Conservation (phyloP, 108 stramenopile species). For the Cyclotella baltica region DNA sequence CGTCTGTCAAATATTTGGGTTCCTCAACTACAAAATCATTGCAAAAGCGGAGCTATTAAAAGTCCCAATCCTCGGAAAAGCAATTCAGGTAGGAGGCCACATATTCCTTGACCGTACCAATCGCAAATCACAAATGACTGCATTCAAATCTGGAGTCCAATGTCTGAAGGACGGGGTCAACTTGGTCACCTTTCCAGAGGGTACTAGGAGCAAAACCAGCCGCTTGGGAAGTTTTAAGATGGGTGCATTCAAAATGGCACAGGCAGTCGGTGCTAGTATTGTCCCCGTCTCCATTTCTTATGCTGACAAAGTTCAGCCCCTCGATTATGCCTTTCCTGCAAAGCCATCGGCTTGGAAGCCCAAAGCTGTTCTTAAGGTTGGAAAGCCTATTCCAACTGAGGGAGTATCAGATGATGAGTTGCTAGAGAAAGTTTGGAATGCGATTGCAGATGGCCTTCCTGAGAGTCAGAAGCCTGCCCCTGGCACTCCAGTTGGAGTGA, state of each 20-base stretch:
- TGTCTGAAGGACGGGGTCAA: constrained; percentile 57
- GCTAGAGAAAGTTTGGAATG: constrained; percentile 57
- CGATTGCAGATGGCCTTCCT: constrained; percentile 52
- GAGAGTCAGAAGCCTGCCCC: constrained; percentile 52
- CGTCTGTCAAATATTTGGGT: constrained; percentile 46
- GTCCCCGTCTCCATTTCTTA: constrained; percentile 54
- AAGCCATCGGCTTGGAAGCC: constrained; percentile 36
- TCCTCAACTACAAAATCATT: constrained; percentile 61
- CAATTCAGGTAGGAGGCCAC: constrained; percentile 55
- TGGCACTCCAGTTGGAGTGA: constrained; percentile 51
- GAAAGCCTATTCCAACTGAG: constrained; percentile 54
- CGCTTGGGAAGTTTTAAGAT: constrained; percentile 65
- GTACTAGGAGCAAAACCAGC: constrained; percentile 59
- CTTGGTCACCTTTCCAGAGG: constrained; percentile 65
- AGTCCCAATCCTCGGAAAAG: constrained; percentile 63
- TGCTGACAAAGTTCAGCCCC: constrained; percentile 52
- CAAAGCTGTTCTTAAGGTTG: constrained; percentile 42
- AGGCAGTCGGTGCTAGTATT: constrained; percentile 45
- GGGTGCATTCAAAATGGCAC: constrained; percentile 72
- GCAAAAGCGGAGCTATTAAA: constrained; percentile 63
- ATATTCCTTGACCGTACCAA: constrained; percentile 56
- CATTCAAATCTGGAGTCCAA: constrained; percentile 58
- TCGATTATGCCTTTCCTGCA: constrained; percentile 58
- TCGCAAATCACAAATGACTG: constrained; percentile 50
- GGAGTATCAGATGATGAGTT: constrained; percentile 56